Evolutionary conservation across 2,329 filamentous ascomycete genomes (phyloP).

Genomic region (Nannizziopsis barbatae): DNA sequence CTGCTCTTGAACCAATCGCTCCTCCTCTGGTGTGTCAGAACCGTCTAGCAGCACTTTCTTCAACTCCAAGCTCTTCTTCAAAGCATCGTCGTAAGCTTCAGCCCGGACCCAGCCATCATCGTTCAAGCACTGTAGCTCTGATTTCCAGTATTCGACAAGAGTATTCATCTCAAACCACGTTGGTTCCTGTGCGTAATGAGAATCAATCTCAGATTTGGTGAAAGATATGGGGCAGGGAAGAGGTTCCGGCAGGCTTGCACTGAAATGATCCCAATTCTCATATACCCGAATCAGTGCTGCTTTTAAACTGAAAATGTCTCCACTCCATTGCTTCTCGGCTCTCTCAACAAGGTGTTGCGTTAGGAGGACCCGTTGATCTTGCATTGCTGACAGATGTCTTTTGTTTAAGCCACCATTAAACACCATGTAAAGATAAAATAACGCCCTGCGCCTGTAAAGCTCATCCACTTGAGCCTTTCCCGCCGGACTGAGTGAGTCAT

Average conservation of each 20-base stretch:
- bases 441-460: conserved; percentile 14
- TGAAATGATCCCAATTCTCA: conserved; percentile 11
- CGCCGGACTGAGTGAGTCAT: conserved; percentile 14
- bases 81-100: conserved; percentile 7
- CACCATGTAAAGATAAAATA: conserved; percentile 20
- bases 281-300: conserved; percentile 18
- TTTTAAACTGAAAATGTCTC: conserved; percentile 18
- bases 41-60: conserved; percentile 8
- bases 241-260: conserved; percentile 10
- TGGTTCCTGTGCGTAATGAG: conserved; percentile 15
- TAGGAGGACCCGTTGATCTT: conserved; percentile 15
- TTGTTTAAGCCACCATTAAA: conserved; percentile 20
- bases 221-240: conserved; percentile 14
- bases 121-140: conserved; percentile 13
- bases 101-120: conserved; percentile 10
- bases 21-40: conserved; percentile 9
- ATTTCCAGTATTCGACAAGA: conserved; percentile 17
- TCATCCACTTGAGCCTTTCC: conserved; percentile 19
- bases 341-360: conserved; percentile 19
- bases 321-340: conserved; percentile 20
- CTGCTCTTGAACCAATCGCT: conserved; percentile 5
- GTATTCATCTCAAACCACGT: conserved; percentile 19
- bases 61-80: conserved; percentile 8
- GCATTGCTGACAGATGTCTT: conserved; percentile 17
- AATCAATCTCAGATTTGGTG: conserved; percentile 11